Base-by-base conservation (phyloP, 78 protist genomes). In the Emiliania huxleyi region DNA sequence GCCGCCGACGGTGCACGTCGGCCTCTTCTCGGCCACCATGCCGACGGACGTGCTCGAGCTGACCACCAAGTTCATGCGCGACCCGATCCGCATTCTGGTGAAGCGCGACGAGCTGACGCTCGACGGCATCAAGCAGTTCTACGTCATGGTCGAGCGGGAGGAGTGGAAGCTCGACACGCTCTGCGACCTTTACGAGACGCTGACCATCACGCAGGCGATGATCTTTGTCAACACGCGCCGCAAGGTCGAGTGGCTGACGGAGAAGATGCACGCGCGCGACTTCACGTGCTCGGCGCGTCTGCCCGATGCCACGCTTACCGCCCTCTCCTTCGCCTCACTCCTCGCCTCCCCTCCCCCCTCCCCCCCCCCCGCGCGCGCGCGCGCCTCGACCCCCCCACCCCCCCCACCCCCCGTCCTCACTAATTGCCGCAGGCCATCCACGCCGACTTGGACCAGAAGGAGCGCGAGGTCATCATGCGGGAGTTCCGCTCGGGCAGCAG, bases 111-210 rank as follows among this genome's bases (percentile, higher is more conserved):
- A 99, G 95, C 97, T 99, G 25, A 99, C 99, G 33, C 98, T 99
- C 52, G 99, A 99, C 43, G 99, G 99, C 92, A 98, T 99, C 96
- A 95, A 96, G 94, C 99, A 99, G 96, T 99, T 97, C 95, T 99
- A 95, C 97, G 94, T 99, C 43, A 93, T 94, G 35, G 97, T 98
- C 21, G 99, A 98, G 71, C 56, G 88, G 38, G 99, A 99, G 93
- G 96, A 97, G 38, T 99, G 98, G 97, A 99, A 99, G 97, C 95
- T 98, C 71, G 99, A 98, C 71, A 98, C 99, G 19, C 98, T 99
- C 46, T 95, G 98, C 90, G 99, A 99, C 87, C 98, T 99, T 62
- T 99, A 99, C 98, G 99, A 98, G 87, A 97, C 98, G 18, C 94
- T 98, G 42, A 96, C 98, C 62, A 98, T 98, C 93, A 95, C 99